Evolutionary conservation across 2,329 filamentous ascomycete species (phyloP).

Genomic region (Furcasterigmium sp.): DNA sequence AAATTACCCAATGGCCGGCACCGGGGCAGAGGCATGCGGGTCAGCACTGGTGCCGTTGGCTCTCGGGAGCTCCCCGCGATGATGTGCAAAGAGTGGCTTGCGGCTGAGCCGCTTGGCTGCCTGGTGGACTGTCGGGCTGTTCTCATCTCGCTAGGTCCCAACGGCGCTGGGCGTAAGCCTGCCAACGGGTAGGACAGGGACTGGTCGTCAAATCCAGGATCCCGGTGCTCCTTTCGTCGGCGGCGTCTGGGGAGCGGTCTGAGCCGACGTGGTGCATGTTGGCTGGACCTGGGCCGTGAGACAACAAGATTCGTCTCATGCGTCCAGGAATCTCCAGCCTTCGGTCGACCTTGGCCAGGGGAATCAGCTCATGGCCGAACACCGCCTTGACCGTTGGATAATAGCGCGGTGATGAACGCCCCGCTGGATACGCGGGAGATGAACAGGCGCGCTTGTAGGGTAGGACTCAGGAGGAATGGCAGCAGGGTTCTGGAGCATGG

Average conservation of each 20-base stretch:
- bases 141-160: no score
- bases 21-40: background rate
- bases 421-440: background rate
- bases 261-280: no score
- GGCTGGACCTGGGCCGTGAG: no score
- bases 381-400: background rate
- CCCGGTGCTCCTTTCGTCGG: no score
- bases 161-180: no score
- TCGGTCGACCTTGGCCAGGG: background rate
- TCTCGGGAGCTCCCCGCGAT: background rate
- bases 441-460: background rate
- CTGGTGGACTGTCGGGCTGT: no score
- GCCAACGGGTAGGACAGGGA: no score
- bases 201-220: no score
- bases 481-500: background rate
- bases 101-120: constrained; percentile 2
- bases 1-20: background rate
- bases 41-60: background rate
- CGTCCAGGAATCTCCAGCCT: no score
- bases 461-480: background rate
- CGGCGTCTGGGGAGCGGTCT: no score
- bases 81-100: constrained; percentile 1
- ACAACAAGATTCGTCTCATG: no score
- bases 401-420: background rate
- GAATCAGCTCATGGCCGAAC: background rate